Conservation (phyloP, 495 filamentous ascomycete genomes). For the Penicillium waksmanii region DNA sequence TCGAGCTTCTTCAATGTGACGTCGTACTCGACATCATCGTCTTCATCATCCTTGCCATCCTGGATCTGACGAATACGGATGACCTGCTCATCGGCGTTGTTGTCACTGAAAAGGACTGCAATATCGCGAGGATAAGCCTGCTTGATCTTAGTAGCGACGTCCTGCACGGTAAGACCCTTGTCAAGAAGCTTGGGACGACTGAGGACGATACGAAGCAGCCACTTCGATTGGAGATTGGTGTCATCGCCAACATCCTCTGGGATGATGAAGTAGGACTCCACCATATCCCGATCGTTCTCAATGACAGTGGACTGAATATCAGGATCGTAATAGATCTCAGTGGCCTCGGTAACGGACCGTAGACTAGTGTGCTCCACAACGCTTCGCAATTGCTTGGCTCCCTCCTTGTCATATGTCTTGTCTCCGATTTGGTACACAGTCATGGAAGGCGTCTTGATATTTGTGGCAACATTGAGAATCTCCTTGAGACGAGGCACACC, state of each 20-base stretch:
- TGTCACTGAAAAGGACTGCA: constrained; percentile 94
- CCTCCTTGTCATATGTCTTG: constrained; percentile 65
- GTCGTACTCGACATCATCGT: constrained; percentile 83
- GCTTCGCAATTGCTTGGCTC: constrained; percentile 83
- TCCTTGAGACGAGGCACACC: constrained; percentile 99
- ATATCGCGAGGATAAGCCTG: constrained; percentile 84
- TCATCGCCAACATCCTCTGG: constrained; percentile 78
- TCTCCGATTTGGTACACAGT: constrained; percentile 77
- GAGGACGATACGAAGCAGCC: constrained; percentile 92
- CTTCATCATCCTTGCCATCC: constrained; percentile 70
- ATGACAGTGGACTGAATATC: constrained; percentile 85
- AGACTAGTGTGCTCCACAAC: constrained; percentile 94
- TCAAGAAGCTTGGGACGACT: constrained; percentile 92
- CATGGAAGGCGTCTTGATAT: constrained; percentile 99
- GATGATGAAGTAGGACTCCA: constrained; percentile 96
- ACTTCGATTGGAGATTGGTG: constrained; percentile 80
- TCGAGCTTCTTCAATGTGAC: constrained; percentile 88
- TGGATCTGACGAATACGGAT: constrained; percentile 88
- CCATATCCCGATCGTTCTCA: constrained; percentile 86
- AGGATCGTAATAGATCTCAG: constrained; percentile 97
- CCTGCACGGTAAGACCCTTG: constrained; percentile 87
- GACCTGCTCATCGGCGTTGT: constrained; percentile 94
- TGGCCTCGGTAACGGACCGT: constrained; percentile 84
- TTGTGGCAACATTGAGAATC: constrained; percentile 94
- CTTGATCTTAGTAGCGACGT: constrained; percentile 89